These are phyloP conservation scores for Hyphopichia buzzinii DNA, from an alignment of 1,139 yeast genomes.

Conservation along the genomic window DNA sequence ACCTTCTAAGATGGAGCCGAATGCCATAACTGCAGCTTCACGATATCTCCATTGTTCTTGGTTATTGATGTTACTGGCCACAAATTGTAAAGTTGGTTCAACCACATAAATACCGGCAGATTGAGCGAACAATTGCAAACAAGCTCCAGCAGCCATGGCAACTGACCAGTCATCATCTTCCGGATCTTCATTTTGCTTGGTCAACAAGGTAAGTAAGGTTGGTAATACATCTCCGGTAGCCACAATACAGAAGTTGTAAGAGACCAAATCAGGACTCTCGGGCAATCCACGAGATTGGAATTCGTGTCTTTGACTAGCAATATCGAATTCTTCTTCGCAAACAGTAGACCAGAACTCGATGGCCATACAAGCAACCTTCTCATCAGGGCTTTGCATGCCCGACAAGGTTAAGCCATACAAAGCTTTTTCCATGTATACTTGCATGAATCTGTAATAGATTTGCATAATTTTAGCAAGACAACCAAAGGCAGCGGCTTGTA, in stretches of 20 bases:
- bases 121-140: slow-evolving; percentile 90
- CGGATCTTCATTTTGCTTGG: slow-evolving; percentile 87
- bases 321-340: slow-evolving; percentile 92
- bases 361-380: slow-evolving; percentile 95
- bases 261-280: slow-evolving; percentile 35
- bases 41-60: slow-evolving; percentile 70
- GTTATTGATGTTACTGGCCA: slow-evolving; percentile 65
- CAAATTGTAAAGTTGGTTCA: slow-evolving; percentile 80
- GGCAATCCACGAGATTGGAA: slow-evolving; percentile 26
- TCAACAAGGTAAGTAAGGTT: slow-evolving; percentile 71
- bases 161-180: slow-evolving; percentile 98
- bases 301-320: slow-evolving; percentile 66
- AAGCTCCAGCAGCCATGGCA: slow-evolving; percentile 98
- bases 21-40: slow-evolving; percentile 99
- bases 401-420: slow-evolving; percentile 83
- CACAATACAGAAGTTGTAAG: slow-evolving; percentile 75
- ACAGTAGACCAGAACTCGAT: slow-evolving; percentile 98
- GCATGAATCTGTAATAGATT: slow-evolving; percentile 84
- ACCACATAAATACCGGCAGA: slow-evolving; percentile 84
- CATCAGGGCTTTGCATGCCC: slow-evolving; percentile 88
- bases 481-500: slow-evolving; percentile 95
- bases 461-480: slow-evolving; percentile 93
- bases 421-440: slow-evolving; percentile 96
- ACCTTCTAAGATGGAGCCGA: slow-evolving; percentile 94
- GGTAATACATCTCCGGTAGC: slow-evolving; percentile 88